Evolutionary conservation across 2,329 filamentous ascomycete genomes (phyloP), one percentile per base, ranked within the genome.

Genomic region (Pseudonectria foliicola): DNA sequence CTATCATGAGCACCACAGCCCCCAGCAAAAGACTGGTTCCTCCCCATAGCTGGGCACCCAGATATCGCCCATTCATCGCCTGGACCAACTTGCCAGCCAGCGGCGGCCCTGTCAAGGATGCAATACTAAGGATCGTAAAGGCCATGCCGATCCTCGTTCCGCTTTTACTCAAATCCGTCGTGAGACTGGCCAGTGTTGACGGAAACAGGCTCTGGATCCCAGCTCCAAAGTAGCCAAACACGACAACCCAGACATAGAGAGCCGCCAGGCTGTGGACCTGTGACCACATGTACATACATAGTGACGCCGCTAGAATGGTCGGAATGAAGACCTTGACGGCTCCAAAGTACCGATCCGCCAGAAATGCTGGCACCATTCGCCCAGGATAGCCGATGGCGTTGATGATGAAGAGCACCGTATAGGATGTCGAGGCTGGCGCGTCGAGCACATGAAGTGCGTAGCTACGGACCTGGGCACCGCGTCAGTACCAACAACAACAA

Each of bases 121-220:
- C 67, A 29, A 76, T 66, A 43, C 71, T 74, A 37, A 70, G 66
- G 13, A 76, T 68, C 0, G 70, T 72, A 31, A 79, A 77, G 2
- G 70, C 60, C 75, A 80, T 79, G 33, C 75, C 75, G 42, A 78
- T 74, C 6, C 73, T 59, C 2, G 71, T 70, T 0, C 75, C 75
- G 4, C 66, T 61, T 51, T 75, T 75, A 10, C 63, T 57, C 40
- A 73, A 50, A 44, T 79, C 73, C 4, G 62, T 63, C 4, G 68
- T 74, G 35, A 80, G 54, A 16, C 70, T 47, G 1, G 55, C 56
- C 10, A 55, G 43, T 6, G 56, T 54, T 0, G 79, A 76, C 0
- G 82, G 80, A 46, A 85, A 84, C 10, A 86, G 53, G 6, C 71
- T 70, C 56, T 85, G 80, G 30, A 85, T 73, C 0, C 68, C 77